These are phyloP conservation scores for Dillenia turbinata DNA, from an alignment of 164 flowering plant species.

Conservation along the genomic window DNA sequence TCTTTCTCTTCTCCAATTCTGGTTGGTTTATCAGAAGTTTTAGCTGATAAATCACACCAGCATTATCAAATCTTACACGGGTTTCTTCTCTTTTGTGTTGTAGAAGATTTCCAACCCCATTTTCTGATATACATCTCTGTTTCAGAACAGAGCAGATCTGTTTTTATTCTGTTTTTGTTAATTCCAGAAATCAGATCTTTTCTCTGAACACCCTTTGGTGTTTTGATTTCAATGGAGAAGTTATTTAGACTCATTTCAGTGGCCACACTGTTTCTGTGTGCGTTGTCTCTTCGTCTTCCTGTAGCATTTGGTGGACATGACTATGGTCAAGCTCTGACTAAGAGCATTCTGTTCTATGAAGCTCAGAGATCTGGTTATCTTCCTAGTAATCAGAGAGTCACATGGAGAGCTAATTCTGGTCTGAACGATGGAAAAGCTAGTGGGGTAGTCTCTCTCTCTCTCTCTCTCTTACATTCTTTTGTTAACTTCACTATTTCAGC, in stretches of 20 bases:
- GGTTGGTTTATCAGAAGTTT: conserved; percentile 47
- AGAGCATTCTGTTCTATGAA: conserved; percentile 87
- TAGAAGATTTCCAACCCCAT: neutral
- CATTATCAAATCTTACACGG: conserved; percentile 26
- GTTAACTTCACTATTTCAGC: neutral
- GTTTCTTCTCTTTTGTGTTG: conserved; percentile 1
- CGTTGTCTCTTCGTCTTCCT: conserved; percentile 35
- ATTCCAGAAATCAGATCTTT: neutral
- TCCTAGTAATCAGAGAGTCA: conserved; percentile 72
- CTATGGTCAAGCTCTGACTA: conserved; percentile 72
- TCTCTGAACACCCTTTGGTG: neutral
- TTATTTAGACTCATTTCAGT: conserved; percentile 23
- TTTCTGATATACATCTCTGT: neutral
- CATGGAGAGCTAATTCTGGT: conserved; percentile 88
- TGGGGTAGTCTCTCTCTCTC: conserved; percentile 48
- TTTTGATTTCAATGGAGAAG: conserved; percentile 25
- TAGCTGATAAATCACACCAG: conserved; percentile 44
- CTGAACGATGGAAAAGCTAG: conserved; percentile 72
- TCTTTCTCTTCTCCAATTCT: neutral
- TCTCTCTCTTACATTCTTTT: neutral
- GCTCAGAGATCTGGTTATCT: conserved; percentile 96
- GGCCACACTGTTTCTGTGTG: conserved; percentile 33
- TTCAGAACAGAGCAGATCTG: conserved; percentile 18
- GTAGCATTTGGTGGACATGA: conserved; percentile 67
- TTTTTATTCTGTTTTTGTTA: conserved; percentile 3